These are phyloP conservation scores for Nissolia schottii DNA, from an alignment of 306 rosid species.

Conservation along the genomic window DNA sequence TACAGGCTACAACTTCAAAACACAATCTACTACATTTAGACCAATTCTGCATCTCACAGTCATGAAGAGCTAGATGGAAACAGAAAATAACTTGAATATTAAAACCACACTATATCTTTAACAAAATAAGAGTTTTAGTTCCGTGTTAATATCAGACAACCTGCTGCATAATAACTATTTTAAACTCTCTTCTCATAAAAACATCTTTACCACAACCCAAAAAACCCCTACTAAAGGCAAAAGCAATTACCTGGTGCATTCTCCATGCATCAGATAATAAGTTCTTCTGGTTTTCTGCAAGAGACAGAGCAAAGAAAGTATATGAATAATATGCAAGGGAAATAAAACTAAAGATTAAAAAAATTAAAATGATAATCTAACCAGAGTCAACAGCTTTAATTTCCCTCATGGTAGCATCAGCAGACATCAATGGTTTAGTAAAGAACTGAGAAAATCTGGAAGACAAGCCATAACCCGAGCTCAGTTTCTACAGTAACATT, in stretches of 20 bases:
- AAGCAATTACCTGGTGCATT: slow-evolving; percentile 67
- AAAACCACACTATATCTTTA: background rate
- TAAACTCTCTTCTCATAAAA: slow-evolving; percentile 2
- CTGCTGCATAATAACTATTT: background rate
- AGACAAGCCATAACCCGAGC: slow-evolving; percentile 22
- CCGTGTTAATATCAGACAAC: background rate
- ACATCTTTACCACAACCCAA: background rate
- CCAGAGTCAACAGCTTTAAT: slow-evolving; percentile 99
- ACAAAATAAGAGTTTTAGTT: background rate
- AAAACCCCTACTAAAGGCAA: slow-evolving; percentile 10
- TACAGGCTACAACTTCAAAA: background rate
- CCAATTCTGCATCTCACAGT: slow-evolving; percentile 8
- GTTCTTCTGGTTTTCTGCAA: slow-evolving; percentile 86
- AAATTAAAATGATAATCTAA: slow-evolving; percentile 25
- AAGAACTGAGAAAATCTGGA: slow-evolving; percentile 92
- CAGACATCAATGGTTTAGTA: slow-evolving; percentile 83
- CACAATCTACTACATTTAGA: background rate
- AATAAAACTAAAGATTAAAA: slow-evolving; percentile 3
- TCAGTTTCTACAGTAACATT: background rate
- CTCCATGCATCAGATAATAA: slow-evolving; percentile 88
- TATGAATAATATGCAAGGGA: background rate
- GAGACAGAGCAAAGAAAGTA: background rate
- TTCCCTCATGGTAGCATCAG: slow-evolving; percentile 97
- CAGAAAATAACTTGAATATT: slow-evolving; percentile 3
- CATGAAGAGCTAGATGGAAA: background rate